Evolutionary conservation across 345 rosid species (phyloP).

Genomic region (Stellera chamaejasme): DNA sequence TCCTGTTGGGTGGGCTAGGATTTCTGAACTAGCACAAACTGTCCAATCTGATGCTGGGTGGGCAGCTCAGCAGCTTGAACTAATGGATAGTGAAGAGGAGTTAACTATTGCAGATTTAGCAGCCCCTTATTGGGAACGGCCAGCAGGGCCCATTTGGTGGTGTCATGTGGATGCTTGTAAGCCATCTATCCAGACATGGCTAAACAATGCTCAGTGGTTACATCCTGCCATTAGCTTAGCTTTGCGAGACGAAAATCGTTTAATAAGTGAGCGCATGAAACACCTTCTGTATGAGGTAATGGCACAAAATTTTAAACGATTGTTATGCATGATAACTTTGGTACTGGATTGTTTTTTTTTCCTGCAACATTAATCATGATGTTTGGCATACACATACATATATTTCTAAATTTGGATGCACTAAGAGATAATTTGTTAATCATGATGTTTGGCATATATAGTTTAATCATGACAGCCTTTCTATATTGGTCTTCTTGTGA

Average conservation of each 20-base stretch:
- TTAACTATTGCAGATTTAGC: slow-evolving; percentile 89
- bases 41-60: slow-evolving; percentile 64
- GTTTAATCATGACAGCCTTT: no score
- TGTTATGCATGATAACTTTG: no score
- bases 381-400: background rate
- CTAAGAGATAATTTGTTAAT: no score
- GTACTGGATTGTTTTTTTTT: no score
- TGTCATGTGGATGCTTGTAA: slow-evolving; percentile 71
- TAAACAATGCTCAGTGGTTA: slow-evolving; percentile 74
- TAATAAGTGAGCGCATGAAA: slow-evolving; percentile 91
- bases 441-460: no score
- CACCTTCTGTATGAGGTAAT: slow-evolving; percentile 85
- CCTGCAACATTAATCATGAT: background rate
- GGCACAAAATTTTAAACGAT: background rate
- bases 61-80: slow-evolving; percentile 40
- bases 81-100: slow-evolving; percentile 47
- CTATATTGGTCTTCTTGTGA: no score
- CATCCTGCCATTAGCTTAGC: slow-evolving; percentile 95
- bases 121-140: slow-evolving; percentile 89
- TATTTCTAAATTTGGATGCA: background rate
- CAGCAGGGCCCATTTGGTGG: slow-evolving; percentile 95
- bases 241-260: slow-evolving; percentile 74
- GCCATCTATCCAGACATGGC: slow-evolving; percentile 57
- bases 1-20: slow-evolving; percentile 89
- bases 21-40: slow-evolving; percentile 56